Percentiles rank a stretch among this genome's conserved stretches.
phyloP scores from a whole-genome alignment of 2,329 filamentous ascomycete genomes.

The Shiraia sp. region DNA sequence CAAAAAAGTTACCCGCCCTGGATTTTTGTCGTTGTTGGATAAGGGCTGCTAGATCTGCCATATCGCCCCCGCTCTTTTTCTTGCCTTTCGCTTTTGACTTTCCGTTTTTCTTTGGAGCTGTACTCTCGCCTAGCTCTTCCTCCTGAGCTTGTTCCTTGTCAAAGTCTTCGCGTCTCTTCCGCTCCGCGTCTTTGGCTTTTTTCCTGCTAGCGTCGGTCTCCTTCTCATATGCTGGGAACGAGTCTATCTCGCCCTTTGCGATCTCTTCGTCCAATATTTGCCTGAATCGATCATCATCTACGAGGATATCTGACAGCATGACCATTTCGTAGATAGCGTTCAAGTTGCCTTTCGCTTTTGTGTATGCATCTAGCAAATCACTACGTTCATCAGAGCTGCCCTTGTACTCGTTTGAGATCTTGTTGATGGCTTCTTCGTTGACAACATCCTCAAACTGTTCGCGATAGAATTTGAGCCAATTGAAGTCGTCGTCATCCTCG shows the following conservation, averaged over 20 bases:
- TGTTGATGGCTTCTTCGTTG: conserved; percentile 72
- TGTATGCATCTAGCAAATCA: conserved; percentile 78
- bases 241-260: conserved; percentile 65
- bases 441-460: conserved; percentile 80
- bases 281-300: conserved; percentile 85
- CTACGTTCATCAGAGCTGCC: conserved; percentile 80
- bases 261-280: conserved; percentile 82
- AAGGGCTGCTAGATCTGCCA: conserved; percentile 40
- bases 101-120: conserved; percentile 45
- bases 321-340: conserved; percentile 76
- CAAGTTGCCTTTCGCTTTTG: conserved; percentile 73
- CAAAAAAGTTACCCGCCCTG: conserved; percentile 41
- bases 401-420: conserved; percentile 79
- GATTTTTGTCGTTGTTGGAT: conserved; percentile 43
- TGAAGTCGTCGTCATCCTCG: conserved; percentile 72
- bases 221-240: conserved; percentile 69
- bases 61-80: conserved; percentile 37
- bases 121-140: conserved; percentile 67
- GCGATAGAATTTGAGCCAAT: conserved; percentile 89
- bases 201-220: conserved; percentile 54
- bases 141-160: conserved; percentile 57
- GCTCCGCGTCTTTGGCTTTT: conserved; percentile 39
- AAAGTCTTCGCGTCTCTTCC: conserved; percentile 44
- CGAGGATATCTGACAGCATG: conserved; percentile 81
- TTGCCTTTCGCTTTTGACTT: conserved; percentile 52